Evolutionary conservation across 2,329 filamentous ascomycete species (phyloP), one percentile per base, ranked within the genome.

Genomic region (Tothia fuscella): DNA sequence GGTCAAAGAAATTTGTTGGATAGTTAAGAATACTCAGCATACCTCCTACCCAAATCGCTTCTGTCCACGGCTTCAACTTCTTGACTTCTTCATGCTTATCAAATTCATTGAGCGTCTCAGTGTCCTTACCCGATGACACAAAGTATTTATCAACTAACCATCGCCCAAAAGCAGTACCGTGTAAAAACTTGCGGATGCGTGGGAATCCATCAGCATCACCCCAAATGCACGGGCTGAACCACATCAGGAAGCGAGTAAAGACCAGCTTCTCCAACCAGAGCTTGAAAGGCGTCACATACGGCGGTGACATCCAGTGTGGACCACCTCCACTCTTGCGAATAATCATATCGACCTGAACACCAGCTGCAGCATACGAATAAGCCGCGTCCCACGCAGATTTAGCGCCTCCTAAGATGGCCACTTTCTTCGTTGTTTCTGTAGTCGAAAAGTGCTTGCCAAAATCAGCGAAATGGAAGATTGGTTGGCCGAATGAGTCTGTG

Each of bases 221-320:
- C 78, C 80, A 88, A 12, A 81, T 70, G 53, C 81, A 87, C 0
- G 83, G 82, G 39, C 74, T 78, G 57, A 88, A 76, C 76, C 79
- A 86, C 2, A 76, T 81, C 41, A 87, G 60, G 48, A 82, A 68
- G 0, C 82, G 75, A 0, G 74, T 80, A 24, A 72, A 71, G 3
- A 80, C 69, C 4, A 86, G 67, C 50, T 79, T 75, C 57, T 86
- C 80, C 0, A 84, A 61, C 69, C 74, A 76, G 44, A 69, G 70
- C 55, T 78, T 78, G n/a, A 82, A 53, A 0, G 78, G 78, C 1
- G 79, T 82, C 13, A 83, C 76, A 42, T 74, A 76, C 1, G 71
- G 58, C 1, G 73, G 72, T 0, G 72, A 58, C 56, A 81, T 71
- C 68, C 70, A 81, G 0, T 65, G 62, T 0, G 78, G 74, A 0